Evolutionary conservation across 306 rosid species (phyloP), one percentile per base, ranked within the genome.

Genomic region (Spatholobus suberectus): DNA sequence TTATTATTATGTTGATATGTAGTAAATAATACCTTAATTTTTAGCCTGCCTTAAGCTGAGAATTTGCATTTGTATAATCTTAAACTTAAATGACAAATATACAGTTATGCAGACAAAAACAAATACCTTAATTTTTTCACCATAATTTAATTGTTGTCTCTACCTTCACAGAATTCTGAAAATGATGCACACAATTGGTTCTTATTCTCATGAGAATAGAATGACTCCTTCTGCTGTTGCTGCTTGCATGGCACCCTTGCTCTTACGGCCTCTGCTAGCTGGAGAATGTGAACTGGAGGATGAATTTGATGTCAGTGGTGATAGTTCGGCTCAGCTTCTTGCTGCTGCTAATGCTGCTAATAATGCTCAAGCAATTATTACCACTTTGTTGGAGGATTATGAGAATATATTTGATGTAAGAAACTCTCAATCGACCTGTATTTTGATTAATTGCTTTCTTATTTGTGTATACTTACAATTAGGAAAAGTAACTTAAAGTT

Each of bases 221-320:
- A 96, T 96, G 99, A 91, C 89, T 83, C 89, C 94, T 69, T 94
- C 99, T 84, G 99, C 99, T 75, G 97, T 96, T 85, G 97, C 99
- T 89, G 98, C 99, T 82, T 96, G 99, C 92, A 96, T 96, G 99
- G 98, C 99, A 27, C 99, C 99, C 72, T 94, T 96, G 88, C 98
- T 96, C 54, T 90, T 96, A 72, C 91, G 99, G 34, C 98, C 99
- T 86, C 75, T 96, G 59, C 92, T 96, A 85, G 97, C 98, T 26
- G 98, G 99, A 21, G 98, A 96, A 85, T 96, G 97, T 89, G 99
- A 94, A 85, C 67, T 94, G 82, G 99, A 96, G 83, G 99, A 92
- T 88, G 98, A 94, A 54, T 96, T 96, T 86, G 97, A 94, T 87
- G 82, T 71, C 29, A 94, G 73, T 80, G 97, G 99, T 57, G 99